Conservation (phyloP, 345 rosid species). For the Balakata baccata region DNA sequence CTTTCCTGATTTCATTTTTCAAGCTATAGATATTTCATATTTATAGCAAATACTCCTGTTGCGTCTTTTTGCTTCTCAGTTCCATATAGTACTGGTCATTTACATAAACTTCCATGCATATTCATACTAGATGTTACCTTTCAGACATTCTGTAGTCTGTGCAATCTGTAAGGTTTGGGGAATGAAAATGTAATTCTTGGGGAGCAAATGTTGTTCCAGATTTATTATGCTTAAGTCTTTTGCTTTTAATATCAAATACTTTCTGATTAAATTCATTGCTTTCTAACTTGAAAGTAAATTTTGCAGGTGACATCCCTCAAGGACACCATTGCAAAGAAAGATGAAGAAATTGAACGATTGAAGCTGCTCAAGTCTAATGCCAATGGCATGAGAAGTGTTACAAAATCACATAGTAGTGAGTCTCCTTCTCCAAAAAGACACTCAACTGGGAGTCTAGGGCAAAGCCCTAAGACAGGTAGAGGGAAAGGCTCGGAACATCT, state of each 20-base stretch:
- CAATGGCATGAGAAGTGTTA: slow-evolving; percentile 44
- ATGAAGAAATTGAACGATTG: slow-evolving; percentile 69
- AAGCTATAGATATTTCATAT: neutral
- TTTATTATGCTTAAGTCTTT: neutral
- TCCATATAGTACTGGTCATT: neutral
- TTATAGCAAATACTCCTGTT: neutral
- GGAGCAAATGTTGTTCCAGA: neutral
- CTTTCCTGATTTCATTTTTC: neutral
- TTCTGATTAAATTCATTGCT: neutral
- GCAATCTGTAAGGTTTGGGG: neutral
- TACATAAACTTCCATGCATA: neutral
- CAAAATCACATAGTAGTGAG: slow-evolving; percentile 43
- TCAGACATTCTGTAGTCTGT: neutral
- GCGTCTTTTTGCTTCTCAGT: neutral
- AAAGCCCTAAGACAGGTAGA: slow-evolving; percentile 28
- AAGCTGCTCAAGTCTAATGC: slow-evolving; percentile 47
- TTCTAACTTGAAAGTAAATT: slow-evolving; percentile 10
- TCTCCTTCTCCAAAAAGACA: slow-evolving; percentile 69
- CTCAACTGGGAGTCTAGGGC: slow-evolving; percentile 50
- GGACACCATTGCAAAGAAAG: slow-evolving; percentile 66
- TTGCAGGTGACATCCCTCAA: slow-evolving; percentile 71
- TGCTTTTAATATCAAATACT: neutral
- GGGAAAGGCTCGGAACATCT: slow-evolving; percentile 38
- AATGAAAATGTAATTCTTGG: neutral
- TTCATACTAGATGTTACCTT: neutral